Evolutionary conservation across 805 yeast genomes (phyloP), one percentile per base, ranked within the genome.

Genomic region (Metschnikowia koreensis): DNA sequence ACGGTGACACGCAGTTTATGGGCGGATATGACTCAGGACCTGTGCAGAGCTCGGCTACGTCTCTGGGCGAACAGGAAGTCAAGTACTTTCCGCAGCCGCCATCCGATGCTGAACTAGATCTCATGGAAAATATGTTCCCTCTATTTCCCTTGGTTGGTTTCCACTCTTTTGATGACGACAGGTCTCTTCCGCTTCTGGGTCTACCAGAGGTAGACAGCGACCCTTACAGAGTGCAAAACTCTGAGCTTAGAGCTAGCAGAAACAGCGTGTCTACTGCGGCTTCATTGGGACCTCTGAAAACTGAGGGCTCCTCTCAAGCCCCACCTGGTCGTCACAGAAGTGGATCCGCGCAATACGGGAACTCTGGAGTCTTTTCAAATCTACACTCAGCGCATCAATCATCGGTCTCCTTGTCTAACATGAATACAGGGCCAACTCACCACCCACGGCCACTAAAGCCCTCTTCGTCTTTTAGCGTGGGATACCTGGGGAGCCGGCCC

Each of bases 111-210:
- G 66, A 63, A 40, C 54, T 65, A 47, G 71, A 68, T 44, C 47
- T 63, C 44, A 65, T 66, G 49, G 73, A 69, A 45, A 63, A 64
- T 45, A 69, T 70, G 69, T 74, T 72, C 51, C 79, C 79, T 3
- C 65, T 74, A 22, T 74, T 74, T 44, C 77, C 79, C 3, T 61
- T 74, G 50, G 71, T 74, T 15, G 79, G 78, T 7, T 60, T 62
- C 40, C 58, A 61, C 41, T 67, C 73, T 36, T 73, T 74, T 51
- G 75, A 73, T 33, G 63, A 66, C 38, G 68, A 65, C 53, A 65
- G 65, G 43, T 61, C 69, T 38, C 63, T 67, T 44, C 77, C 77
- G 7, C 60, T 73, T 43, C 69, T 67, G 65, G 61, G 64, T 15
- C 50, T 69, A 6, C 73, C 75, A 17, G 42, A 46, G 38, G 26